These are phyloP conservation scores for Suillus brevipes DNA, from an alignment of 768 basidiomycete species.

Conservation along the genomic window DNA sequence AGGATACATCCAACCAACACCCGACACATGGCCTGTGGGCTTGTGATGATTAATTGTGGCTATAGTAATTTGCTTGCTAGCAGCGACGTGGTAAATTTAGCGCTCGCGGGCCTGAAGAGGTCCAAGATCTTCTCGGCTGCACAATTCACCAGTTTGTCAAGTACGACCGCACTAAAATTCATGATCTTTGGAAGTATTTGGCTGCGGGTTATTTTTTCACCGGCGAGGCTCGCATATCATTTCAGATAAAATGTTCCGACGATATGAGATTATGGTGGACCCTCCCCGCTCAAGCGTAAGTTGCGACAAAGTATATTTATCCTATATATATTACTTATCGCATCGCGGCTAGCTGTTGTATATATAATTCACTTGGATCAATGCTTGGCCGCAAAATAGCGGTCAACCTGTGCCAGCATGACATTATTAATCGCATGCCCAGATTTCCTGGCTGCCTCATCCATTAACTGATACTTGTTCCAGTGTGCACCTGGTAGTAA, in stretches of 20 bases:
- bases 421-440: background rate
- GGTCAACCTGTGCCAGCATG: background rate
- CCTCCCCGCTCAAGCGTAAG: background rate
- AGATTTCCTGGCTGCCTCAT: background rate
- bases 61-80: background rate
- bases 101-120: background rate
- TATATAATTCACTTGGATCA: background rate
- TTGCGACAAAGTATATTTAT: background rate
- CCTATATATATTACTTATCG: background rate
- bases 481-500: background rate
- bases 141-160: background rate
- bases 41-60: background rate
- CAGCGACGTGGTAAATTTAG: constrained; percentile 1
- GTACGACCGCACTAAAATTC: background rate
- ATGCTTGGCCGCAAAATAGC: background rate
- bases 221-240: background rate
- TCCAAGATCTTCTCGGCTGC: background rate
- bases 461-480: background rate
- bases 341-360: background rate
- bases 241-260: background rate
- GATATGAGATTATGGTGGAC: background rate
- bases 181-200: background rate
- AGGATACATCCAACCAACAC: background rate
- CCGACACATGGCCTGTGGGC: background rate
- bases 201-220: background rate